A percentile compares a stretch with the other conserved stretches of the same genome.
Conservation (phyloP, 257 asterid species). For the Fraxinus excelsior region DNA sequence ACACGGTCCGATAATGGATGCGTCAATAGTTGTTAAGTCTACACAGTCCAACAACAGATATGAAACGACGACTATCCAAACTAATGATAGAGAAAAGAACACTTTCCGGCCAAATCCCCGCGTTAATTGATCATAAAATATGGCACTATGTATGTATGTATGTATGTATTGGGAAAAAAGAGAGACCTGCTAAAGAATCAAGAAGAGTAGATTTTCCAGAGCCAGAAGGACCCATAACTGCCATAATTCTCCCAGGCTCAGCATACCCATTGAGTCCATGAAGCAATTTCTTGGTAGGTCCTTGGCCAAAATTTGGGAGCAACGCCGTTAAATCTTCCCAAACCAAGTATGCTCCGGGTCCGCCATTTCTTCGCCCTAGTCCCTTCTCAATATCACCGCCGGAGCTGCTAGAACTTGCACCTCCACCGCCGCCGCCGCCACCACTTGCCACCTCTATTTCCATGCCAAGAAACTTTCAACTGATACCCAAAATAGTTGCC, state of each 20-base stretch:
- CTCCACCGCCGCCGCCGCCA: slow-evolving; percentile 19
- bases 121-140: too few species aligned
- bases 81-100: neutral
- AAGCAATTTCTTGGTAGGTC: slow-evolving; percentile 70
- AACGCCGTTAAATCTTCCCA: slow-evolving; percentile 85
- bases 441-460: slow-evolving; percentile 51
- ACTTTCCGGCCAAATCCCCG: too few species aligned
- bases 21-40: too few species aligned
- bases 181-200: slow-evolving; percentile 87
- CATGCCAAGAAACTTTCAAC: slow-evolving; percentile 21
- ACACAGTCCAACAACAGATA: too few species aligned
- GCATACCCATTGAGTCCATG: slow-evolving; percentile 78
- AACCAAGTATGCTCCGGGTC: slow-evolving; percentile 69
- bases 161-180: neutral
- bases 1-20: too few species aligned
- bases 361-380: slow-evolving; percentile 41
- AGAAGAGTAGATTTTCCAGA: slow-evolving; percentile 98
- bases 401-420: slow-evolving; percentile 7
- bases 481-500: neutral
- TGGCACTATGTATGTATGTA: neutral
- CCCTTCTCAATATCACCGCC: slow-evolving; percentile 43
- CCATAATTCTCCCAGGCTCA: slow-evolving; percentile 92
- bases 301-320: slow-evolving; percentile 78
- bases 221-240: slow-evolving; percentile 98
- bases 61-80: neutral